These are phyloP conservation scores for Laetiporus sulphureus DNA, from an alignment of 1,284 basidiomycete species.

Conservation along the genomic window DNA sequence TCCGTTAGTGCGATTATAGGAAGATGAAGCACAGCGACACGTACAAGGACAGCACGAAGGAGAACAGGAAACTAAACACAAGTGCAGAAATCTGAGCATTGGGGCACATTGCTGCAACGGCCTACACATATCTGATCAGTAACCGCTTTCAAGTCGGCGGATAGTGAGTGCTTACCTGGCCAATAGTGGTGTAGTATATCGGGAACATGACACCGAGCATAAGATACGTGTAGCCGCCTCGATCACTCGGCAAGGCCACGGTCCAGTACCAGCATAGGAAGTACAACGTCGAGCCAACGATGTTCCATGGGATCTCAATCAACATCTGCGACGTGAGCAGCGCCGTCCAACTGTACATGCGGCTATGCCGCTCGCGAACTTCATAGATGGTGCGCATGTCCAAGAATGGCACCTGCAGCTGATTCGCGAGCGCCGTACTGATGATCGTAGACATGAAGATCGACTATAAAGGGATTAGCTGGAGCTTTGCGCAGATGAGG, in stretches of 20 bases:
- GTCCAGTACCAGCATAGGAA: slow-evolving; percentile 72
- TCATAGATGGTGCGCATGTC: slow-evolving; percentile 53
- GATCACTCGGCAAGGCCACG: slow-evolving; percentile 45
- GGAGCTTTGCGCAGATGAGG: neutral
- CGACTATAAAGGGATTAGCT: slow-evolving; percentile 2
- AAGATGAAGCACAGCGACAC: slow-evolving; percentile 20
- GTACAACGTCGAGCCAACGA: slow-evolving; percentile 49
- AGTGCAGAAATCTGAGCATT: slow-evolving; percentile 59
- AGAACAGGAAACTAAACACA: slow-evolving; percentile 57
- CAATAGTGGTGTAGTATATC: slow-evolving; percentile 49
- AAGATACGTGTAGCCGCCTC: slow-evolving; percentile 56
- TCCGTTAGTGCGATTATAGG: slow-evolving; percentile 5
- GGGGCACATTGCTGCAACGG: slow-evolving; percentile 61
- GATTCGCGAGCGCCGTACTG: slow-evolving; percentile 40
- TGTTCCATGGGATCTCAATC: slow-evolving; percentile 63
- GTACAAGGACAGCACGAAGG: slow-evolving; percentile 59
- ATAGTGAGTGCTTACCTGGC: slow-evolving; percentile 26
- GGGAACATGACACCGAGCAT: slow-evolving; percentile 47
- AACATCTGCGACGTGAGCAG: slow-evolving; percentile 59
- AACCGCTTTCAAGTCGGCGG: neutral
- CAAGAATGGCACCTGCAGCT: slow-evolving; percentile 51
- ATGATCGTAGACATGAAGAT: slow-evolving; percentile 44
- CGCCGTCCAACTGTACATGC: slow-evolving; percentile 81
- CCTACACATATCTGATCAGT: no score
- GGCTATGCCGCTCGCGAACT: slow-evolving; percentile 59